Evolutionary conservation across 2,329 filamentous ascomycete species (phyloP).

Genomic region (Calonectria fujianensis): DNA sequence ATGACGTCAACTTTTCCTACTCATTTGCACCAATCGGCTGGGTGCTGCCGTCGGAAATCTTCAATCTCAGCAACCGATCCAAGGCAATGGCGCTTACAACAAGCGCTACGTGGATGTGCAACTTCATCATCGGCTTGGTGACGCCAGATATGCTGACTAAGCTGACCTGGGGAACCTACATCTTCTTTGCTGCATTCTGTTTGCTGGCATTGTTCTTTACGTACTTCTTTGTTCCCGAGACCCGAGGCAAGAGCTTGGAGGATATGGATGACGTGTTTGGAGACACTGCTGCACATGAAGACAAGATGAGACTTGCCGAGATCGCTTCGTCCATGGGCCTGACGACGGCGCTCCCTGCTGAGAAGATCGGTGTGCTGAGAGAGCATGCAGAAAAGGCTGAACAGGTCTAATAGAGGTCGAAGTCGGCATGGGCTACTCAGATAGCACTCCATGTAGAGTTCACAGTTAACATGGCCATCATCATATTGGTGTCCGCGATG

Average conservation of each 20-base stretch:
- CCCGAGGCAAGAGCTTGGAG: constrained; percentile 72
- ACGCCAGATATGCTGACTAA: constrained; percentile 71
- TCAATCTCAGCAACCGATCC: constrained; percentile 73
- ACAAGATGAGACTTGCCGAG: constrained; percentile 32
- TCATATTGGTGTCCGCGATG: too few relatives aligned
- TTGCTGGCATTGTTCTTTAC: constrained; percentile 70
- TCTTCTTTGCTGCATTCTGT: constrained; percentile 76
- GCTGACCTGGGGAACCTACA: constrained; percentile 71
- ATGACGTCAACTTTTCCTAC: constrained; percentile 78
- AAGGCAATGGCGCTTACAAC: constrained; percentile 77
- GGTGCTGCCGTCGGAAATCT: constrained; percentile 80
- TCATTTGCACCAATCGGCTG: constrained; percentile 78
- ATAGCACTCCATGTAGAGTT: too few relatives aligned
- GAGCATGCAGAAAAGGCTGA: not conserved
- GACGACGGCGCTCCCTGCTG: constrained; percentile 14
- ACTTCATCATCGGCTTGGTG: constrained; percentile 61
- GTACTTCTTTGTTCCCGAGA: constrained; percentile 75
- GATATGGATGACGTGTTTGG: constrained; percentile 73
- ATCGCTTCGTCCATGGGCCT: constrained; percentile 39
- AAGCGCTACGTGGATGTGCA: constrained; percentile 65
- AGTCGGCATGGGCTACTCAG: not conserved
- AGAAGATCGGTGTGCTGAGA: constrained; percentile 33
- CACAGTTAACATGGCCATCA: too few relatives aligned
- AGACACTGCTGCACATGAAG: constrained; percentile 51
- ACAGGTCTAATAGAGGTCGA: not conserved